Percentiles rank a stretch among this genome's conserved stretches.
Conservation (phyloP, 1,284 basidiomycete species). For the Salmacisia buchloeana region DNA sequence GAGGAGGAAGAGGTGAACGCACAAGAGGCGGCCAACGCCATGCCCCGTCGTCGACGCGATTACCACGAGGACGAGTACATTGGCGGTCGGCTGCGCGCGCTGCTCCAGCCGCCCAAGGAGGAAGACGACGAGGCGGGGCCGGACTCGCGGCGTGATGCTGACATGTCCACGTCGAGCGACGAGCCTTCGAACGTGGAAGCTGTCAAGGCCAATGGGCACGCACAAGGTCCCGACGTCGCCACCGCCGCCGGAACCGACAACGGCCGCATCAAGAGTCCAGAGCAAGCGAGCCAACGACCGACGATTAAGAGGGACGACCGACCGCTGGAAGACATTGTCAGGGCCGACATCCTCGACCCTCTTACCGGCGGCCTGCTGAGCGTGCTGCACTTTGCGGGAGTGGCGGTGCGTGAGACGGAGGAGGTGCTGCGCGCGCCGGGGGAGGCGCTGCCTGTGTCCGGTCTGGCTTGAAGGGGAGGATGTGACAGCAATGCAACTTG, state of each 20-base stretch:
- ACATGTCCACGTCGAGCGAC: not conserved
- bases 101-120: not conserved
- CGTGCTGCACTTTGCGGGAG: not conserved
- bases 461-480: too few relatives aligned
- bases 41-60: too few relatives aligned
- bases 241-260: not conserved
- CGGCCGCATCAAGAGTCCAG: not conserved
- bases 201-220: too few relatives aligned
- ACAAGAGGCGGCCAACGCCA: too few relatives aligned
- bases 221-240: not conserved
- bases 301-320: not conserved
- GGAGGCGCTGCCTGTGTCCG: too few relatives aligned
- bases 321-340: not conserved
- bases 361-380: not conserved
- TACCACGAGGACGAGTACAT: constrained; percentile 4
- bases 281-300: too few relatives aligned
- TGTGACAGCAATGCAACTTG: too few relatives aligned
- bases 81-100: not conserved
- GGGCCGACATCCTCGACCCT: not conserved
- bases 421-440: too few relatives aligned
- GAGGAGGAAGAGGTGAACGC: not conserved
- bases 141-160: not conserved
- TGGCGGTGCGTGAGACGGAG: not conserved
- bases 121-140: not conserved
- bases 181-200: too few relatives aligned